Evolutionary conservation across 768 basidiomycete genomes (phyloP), one percentile per base, ranked within the genome.

Genomic region (Dacryopinax spathularia): DNA sequence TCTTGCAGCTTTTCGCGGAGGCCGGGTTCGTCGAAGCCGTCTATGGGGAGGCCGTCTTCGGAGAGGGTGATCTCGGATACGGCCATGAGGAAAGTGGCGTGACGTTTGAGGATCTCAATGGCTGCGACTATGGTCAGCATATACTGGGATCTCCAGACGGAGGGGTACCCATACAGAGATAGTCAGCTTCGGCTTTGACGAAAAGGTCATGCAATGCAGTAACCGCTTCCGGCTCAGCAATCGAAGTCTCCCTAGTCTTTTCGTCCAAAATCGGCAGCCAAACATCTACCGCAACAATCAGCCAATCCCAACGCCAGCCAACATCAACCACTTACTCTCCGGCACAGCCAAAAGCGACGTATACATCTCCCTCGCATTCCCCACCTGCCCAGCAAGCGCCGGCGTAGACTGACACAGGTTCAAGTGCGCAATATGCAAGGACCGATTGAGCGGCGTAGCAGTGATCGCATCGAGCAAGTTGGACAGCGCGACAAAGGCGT

Each of bases 201-300:
- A 85, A 91, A 36, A 87, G 68, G 16, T 78, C 77, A 64, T 89
- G 72, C 37, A 91, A 69, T 44, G 83, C 82, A 43, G 80, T 68
- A 22, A 82, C 75, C 7, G 81, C 83, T 48, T 79, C 76, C 18
- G 74, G 70, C 1, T 86, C 76, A 1, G 78, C 76, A 0, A 76
- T 61, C 1, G 37, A 34, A 1, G 65, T 68, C n/a, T 75, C 71
- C 59, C 78, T 72, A 1, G 64, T 37, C 71, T 84, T 87, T 20
- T 77, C 74, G 12, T 81, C 75, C 33, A 90, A 77, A 41, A 90
- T 75, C 22, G 84, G 82, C n/a, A 85, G 64, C 89, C 89, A 92
- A 22, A 88, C 79, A 34, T 87, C 82, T 64, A 87, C 84, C 33
- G 18, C 31, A 34, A 18, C 25, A 25, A 44, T 36, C 15, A 66